A percentile compares a stretch with the other conserved stretches of the same genome.
Evolutionary conservation across 164 flowering plant species (phyloP).

Genomic region (Umbellularia californica): DNA sequence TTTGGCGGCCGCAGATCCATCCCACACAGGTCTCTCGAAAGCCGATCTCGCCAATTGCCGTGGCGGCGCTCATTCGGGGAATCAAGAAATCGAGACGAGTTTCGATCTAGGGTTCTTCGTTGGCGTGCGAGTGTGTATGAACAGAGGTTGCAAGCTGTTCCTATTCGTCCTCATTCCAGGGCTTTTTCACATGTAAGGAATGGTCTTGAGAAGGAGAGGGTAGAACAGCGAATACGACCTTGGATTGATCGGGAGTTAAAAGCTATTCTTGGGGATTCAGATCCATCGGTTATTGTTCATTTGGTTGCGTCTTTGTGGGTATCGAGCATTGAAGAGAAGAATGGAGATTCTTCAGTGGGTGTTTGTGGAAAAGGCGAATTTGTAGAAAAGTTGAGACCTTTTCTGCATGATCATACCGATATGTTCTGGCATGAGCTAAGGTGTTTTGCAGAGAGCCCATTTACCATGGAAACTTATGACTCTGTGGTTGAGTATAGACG

Average conservation of each 20-base stretch:
- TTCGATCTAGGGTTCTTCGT: constrained; percentile 35
- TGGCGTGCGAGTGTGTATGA: constrained; percentile 66
- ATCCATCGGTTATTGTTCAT: constrained; percentile 68
- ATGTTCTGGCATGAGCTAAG: constrained; percentile 87
- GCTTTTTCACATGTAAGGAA: neutral
- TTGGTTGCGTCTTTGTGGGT: constrained; percentile 53
- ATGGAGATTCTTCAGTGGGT: constrained; percentile 7
- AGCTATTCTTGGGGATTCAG: constrained; percentile 65
- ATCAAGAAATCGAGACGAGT: constrained; percentile 19
- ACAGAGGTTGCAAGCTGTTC: constrained; percentile 38
- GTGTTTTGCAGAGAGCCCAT: constrained; percentile 67
- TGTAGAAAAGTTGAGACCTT: constrained; percentile 45
- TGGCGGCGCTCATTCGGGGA: constrained; percentile 51
- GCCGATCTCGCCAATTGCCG: constrained; percentile 44
- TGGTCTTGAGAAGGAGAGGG: constrained; percentile 19
- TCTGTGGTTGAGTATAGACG: constrained; percentile 47
- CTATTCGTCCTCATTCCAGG: constrained; percentile 18
- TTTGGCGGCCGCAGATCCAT: constrained; percentile 3
- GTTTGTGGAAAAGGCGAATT: constrained; percentile 18
- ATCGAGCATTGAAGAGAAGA: constrained; percentile 30
- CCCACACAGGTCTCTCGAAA: neutral
- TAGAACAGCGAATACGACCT: constrained; percentile 51
- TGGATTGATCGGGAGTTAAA: constrained; percentile 78
- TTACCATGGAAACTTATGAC: constrained; percentile 58
- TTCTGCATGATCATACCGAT: constrained; percentile 40